Base-by-base conservation (phyloP, 2,329 filamentous ascomycete genomes). In the Colletotrichum karsti region DNA sequence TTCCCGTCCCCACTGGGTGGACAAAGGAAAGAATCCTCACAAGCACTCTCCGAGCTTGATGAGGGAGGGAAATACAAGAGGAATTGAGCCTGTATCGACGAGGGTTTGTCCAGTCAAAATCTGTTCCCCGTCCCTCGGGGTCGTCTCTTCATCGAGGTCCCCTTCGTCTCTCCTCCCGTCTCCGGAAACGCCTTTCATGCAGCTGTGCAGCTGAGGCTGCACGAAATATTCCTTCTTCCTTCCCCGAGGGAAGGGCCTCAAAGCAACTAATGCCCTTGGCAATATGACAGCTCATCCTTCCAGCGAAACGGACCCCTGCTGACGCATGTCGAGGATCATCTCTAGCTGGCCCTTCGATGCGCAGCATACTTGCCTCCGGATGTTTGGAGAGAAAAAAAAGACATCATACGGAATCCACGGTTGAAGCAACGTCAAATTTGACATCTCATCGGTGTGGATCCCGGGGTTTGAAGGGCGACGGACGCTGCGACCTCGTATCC, bases 231-330 rank as follows among this genome's bases (percentile, higher is more conserved):
- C 48, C 48, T 54, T 39, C 35, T 24, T 18, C 30, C 22, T 20
- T 12, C 33, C 44, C 50, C 57, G 20, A 42, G 37, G 15, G 42
- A 51, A 62, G n/a, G 63, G 12, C 51, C n/a, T 63, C 42, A 15
- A 37, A 57, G 35, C 18, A 39, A 46, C 53, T 20, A 46, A 48
- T 12, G 44, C 28, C 35, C 44, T 63, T 53, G 44, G 64, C 51
- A 22, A 51, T 53, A 58, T 63, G 42, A 63, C 59, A 67, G 37
- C 53, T 57, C 37, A 63, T 41, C 26, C 51, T 67, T 51, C 41
- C 20, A 42, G 26, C 41, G 26, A n/a, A 3, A 30, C n/a, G 7
- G 7, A 53, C 51, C 53, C 59, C 60, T 67, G 42, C 24, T 41
- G 28, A 22, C 51, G 35, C 44, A 53, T 51, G 22, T 53, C 24